Evolutionary conservation across 495 filamentous ascomycete species (phyloP).

Genomic region (Neurospora cerealis): DNA sequence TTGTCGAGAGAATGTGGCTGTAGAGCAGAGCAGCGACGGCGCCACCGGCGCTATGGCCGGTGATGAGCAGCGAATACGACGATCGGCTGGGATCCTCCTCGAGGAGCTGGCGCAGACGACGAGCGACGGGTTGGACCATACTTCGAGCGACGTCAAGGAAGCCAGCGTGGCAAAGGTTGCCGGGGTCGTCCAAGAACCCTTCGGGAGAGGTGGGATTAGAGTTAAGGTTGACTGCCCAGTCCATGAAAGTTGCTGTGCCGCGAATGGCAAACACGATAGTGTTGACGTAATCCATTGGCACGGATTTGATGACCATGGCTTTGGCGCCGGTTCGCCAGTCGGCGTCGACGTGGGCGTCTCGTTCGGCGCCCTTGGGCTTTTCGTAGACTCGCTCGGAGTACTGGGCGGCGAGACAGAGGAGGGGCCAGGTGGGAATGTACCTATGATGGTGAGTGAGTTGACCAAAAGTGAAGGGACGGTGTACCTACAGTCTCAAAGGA

Average conservation of each 20-base stretch:
- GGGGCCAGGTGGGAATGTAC: conserved; percentile 57
- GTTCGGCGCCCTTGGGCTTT: conserved; percentile 47
- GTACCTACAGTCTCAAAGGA: conserved; percentile 50
- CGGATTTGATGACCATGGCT: conserved; percentile 71
- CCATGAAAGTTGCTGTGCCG: conserved; percentile 67
- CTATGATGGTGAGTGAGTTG: conserved; percentile 24
- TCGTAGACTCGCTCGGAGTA: conserved; percentile 65
- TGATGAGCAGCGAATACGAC: conserved; percentile 63
- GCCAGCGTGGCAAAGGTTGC: conserved; percentile 67
- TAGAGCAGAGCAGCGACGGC: conserved; percentile 71
- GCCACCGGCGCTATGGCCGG: conserved; percentile 75
- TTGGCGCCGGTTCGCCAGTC: conserved; percentile 67
- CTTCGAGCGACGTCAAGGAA: conserved; percentile 65
- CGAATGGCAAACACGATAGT: conserved; percentile 73
- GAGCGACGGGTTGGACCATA: conserved; percentile 64
- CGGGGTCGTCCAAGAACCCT: conserved; percentile 64
- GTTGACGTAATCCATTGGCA: conserved; percentile 65
- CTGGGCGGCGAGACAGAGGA: conserved; percentile 63
- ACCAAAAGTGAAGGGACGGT: no score
- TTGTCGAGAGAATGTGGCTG: conserved; percentile 61
- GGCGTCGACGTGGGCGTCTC: conserved; percentile 53
- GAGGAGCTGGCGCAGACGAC: conserved; percentile 54
- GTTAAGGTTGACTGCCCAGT: conserved; percentile 75
- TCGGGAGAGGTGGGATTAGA: conserved; percentile 49
- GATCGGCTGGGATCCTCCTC: conserved; percentile 58